Evolutionary conservation across 2,329 filamentous ascomycete species (phyloP).

Genomic region (Fusarium duplospermum): DNA sequence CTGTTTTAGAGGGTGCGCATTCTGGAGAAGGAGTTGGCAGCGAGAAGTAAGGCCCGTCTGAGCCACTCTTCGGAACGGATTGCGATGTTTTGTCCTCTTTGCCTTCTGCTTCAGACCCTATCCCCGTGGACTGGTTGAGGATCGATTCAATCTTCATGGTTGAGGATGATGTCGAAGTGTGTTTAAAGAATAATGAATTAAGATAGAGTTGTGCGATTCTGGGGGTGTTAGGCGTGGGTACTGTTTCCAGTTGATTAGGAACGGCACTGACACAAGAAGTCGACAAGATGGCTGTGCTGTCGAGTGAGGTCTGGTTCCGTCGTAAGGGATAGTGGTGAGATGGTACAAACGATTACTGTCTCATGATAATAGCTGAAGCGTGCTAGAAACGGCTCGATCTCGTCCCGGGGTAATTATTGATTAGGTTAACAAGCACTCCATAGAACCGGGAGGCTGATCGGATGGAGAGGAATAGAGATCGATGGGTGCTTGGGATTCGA

Average conservation of each 20-base stretch:
- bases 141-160: slow-evolving; percentile 37
- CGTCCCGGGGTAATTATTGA: slow-evolving; percentile 39
- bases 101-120: slow-evolving; percentile 18
- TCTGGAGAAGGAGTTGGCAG: slow-evolving; percentile 52
- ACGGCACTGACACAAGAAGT: slow-evolving; percentile 16
- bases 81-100: slow-evolving; percentile 19
- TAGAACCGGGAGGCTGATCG: slow-evolving; percentile 10
- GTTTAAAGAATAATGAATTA: slow-evolving; percentile 12
- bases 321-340: slow-evolving; percentile 18
- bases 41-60: slow-evolving; percentile 31
- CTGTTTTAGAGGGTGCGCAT: slow-evolving; percentile 38
- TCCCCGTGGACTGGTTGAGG: slow-evolving; percentile 39
- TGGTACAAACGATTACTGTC: slow-evolving; percentile 30
- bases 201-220: slow-evolving; percentile 12
- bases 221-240: not conserved
- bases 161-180: not conserved
- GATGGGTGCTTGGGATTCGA: slow-evolving; percentile 28
- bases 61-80: slow-evolving; percentile 6
- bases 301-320: slow-evolving; percentile 20
- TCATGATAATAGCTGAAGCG: slow-evolving; percentile 24
- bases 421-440: slow-evolving; percentile 31
- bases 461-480: slow-evolving; percentile 13
- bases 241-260: not conserved
- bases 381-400: slow-evolving; percentile 26
- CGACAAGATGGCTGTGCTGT: slow-evolving; percentile 23